Percentiles rank a stretch among this genome's conserved stretches.
Evolutionary conservation across 371 early-diverging fungal species (phyloP).

Genomic region (Dipsacomyces acuminosporus): DNA sequence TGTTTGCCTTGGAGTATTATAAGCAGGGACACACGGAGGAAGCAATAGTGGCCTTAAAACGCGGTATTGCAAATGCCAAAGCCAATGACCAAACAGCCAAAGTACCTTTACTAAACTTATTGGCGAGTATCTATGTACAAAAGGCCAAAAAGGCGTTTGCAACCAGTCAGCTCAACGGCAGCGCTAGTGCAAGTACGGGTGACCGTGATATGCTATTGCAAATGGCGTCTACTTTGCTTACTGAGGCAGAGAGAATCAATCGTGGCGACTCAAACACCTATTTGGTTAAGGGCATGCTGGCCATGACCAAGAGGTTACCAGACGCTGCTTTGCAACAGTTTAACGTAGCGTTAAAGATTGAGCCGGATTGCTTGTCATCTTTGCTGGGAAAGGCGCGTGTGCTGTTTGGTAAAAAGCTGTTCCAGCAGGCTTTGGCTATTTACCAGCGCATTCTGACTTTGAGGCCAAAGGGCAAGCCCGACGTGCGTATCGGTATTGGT

Average conservation of each 20-base stretch:
- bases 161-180: too few species aligned
- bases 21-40: slow-evolving; percentile 58
- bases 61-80: slow-evolving; percentile 58
- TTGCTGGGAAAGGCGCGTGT: slow-evolving; percentile 74
- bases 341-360: slow-evolving; percentile 55
- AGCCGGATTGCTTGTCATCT: slow-evolving; percentile 67
- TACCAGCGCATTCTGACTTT: slow-evolving; percentile 72
- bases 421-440: slow-evolving; percentile 56
- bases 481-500: slow-evolving; percentile 83
- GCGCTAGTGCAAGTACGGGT: slow-evolving; percentile 45
- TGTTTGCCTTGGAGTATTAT: slow-evolving; percentile 82
- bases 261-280: slow-evolving; percentile 61
- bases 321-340: slow-evolving; percentile 70
- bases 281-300: slow-evolving; percentile 65
- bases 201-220: slow-evolving; percentile 56
- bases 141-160: slow-evolving; percentile 50
- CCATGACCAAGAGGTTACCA: slow-evolving; percentile 55
- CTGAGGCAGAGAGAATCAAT: slow-evolving; percentile 68
- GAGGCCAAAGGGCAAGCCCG: slow-evolving; percentile 57
- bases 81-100: slow-evolving; percentile 53
- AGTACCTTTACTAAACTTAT: slow-evolving; percentile 59
- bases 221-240: slow-evolving; percentile 64
- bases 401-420: slow-evolving; percentile 55
- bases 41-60: slow-evolving; percentile 57
- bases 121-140: slow-evolving; percentile 63